Evolutionary conservation across 1,284 basidiomycete species (phyloP).

Genomic region (Trichosporon sp.): DNA sequence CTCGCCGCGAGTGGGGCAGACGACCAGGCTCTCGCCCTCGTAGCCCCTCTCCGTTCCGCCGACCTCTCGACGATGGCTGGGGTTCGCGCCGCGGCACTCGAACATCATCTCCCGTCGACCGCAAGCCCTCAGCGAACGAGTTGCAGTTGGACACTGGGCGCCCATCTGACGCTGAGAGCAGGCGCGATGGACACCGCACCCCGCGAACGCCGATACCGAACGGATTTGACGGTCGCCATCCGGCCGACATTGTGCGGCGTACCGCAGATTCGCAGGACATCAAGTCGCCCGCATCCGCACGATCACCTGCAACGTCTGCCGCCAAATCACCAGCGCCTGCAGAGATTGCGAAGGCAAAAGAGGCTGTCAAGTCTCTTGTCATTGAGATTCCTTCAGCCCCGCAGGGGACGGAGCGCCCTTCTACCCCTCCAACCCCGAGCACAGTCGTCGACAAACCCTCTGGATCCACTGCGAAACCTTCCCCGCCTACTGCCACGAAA

Average conservation of each 20-base stretch:
- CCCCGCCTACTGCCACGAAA: background rate
- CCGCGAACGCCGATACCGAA: background rate
- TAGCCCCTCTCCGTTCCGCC: slow-evolving; percentile 12
- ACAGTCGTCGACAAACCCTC: background rate
- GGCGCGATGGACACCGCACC: background rate
- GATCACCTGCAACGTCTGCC: background rate
- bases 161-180: background rate
- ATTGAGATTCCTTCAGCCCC: background rate
- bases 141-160: background rate
- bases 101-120: background rate
- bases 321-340: background rate
- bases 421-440: background rate
- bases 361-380: background rate
- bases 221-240: background rate
- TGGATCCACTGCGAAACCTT: background rate
- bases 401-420: background rate
- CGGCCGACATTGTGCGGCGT: background rate
- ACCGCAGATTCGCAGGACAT: background rate
- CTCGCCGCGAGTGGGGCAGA: slow-evolving; percentile 15
- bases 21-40: slow-evolving; percentile 15
- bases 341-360: background rate
- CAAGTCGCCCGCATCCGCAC: background rate
- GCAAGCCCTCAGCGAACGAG: slow-evolving; percentile 1
- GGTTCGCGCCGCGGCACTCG: background rate
- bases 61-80: slow-evolving; percentile 10